Percentiles rank a stretch among this genome's conserved stretches.
Evolutionary conservation across 1,139 yeast species (phyloP).

Genomic region (Pichia sp.): DNA sequence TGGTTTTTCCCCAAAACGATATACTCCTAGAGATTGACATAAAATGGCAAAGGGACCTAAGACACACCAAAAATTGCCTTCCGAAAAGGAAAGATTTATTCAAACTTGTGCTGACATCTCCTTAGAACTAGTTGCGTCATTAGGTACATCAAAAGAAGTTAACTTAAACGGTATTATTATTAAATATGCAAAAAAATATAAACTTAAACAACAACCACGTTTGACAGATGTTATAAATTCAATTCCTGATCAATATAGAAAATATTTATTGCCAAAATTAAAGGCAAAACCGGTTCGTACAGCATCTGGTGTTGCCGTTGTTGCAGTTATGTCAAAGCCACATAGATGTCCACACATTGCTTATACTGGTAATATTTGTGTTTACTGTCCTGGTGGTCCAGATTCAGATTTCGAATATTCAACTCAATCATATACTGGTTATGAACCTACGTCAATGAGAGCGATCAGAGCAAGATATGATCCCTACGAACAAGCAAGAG

Average conservation of each 20-base stretch:
- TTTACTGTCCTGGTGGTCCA: constrained; percentile 99
- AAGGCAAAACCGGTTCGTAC: constrained; percentile 98
- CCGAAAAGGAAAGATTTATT: constrained; percentile 87
- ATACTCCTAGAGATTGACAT: neutral
- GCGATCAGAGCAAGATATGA: constrained; percentile 97
- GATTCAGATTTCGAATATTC: constrained; percentile 97
- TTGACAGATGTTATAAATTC: constrained; percentile 91
- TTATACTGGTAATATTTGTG: constrained; percentile 97
- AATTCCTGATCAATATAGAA: constrained; percentile 93
- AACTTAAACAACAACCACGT: constrained; percentile 87
- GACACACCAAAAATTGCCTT: constrained; percentile 55
- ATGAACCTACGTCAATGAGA: constrained; percentile 98
- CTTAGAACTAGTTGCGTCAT: constrained; percentile 73
- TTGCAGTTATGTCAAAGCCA: constrained; percentile 98
- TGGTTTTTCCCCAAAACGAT: neutral
- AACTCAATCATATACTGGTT: constrained; percentile 96
- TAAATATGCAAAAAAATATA: constrained; percentile 81
- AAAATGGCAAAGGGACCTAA: constrained; percentile 28
- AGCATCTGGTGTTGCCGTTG: constrained; percentile 97
- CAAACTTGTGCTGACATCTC: constrained; percentile 94
- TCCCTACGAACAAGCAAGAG: constrained; percentile 98
- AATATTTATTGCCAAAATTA: constrained; percentile 82
- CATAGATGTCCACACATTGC: constrained; percentile 99
- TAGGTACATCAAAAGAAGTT: constrained; percentile 59
- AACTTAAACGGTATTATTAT: constrained; percentile 87